A percentile compares a stretch with the other conserved stretches of the same genome.
These are phyloP conservation scores for Grigorovia jiainica DNA, from an alignment of 805 yeast genomes.

Conservation along the genomic window DNA sequence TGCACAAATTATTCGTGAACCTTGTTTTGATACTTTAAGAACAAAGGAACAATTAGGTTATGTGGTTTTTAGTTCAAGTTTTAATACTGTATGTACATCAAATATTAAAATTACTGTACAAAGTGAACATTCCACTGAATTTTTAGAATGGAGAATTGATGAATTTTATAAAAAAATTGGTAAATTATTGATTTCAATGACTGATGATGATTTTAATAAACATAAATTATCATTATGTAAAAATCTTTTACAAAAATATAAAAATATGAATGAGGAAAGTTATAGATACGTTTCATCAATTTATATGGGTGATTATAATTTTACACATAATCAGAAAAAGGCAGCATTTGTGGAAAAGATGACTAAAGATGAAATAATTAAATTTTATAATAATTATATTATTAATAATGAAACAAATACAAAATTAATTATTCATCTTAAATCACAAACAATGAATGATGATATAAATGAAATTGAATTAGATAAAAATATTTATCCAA, in stretches of 20 bases:
- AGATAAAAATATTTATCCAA: constrained; percentile 33
- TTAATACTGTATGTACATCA: constrained; percentile 55
- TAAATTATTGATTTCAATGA: constrained; percentile 38
- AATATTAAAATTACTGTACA: constrained; percentile 64
- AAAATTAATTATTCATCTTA: constrained; percentile 51
- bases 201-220: constrained; percentile 55
- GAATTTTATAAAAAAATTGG: constrained; percentile 48
- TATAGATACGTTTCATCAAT: constrained; percentile 56
- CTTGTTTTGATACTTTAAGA: constrained; percentile 80
- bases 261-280: constrained; percentile 73
- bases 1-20: constrained; percentile 70
- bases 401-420: constrained; percentile 24
- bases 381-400: constrained; percentile 42
- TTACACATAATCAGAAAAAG: constrained; percentile 45
- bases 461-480: constrained; percentile 14
- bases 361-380: constrained; percentile 46
- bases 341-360: constrained; percentile 47
- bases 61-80: constrained; percentile 74
- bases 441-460: constrained; percentile 34
- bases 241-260: constrained; percentile 59
- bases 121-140: constrained; percentile 68
- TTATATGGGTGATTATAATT: constrained; percentile 71
- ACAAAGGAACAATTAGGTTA: constrained; percentile 95
- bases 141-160: constrained; percentile 67
- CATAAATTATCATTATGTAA: constrained; percentile 61